These are phyloP conservation scores for Solanum verrucosum DNA, from an alignment of 257 asterid species.

Conservation along the genomic window DNA sequence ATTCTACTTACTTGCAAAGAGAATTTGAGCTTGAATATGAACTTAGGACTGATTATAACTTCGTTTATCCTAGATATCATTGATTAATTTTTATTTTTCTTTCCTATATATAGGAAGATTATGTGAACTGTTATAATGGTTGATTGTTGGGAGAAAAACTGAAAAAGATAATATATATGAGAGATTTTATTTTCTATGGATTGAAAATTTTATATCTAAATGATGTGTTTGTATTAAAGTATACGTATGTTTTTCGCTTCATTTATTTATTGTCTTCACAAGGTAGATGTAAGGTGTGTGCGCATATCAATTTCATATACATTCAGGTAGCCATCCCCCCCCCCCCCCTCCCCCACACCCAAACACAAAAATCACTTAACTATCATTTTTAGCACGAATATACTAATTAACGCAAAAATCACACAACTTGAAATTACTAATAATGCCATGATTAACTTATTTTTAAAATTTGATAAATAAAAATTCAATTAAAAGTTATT, in stretches of 20 bases:
- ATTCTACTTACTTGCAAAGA: background rate
- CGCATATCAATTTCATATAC: too few relatives aligned
- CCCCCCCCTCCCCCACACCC: too few relatives aligned
- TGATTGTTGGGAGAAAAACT: background rate
- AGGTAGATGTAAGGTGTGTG: background rate
- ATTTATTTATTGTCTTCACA: background rate
- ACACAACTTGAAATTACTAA: too few relatives aligned
- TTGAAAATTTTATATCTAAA: background rate
- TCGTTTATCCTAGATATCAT: background rate
- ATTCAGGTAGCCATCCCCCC: too few relatives aligned
- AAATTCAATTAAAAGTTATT: too few relatives aligned
- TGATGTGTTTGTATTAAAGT: background rate
- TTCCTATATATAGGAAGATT: background rate
- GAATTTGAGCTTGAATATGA: background rate
- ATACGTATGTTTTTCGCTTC: background rate
- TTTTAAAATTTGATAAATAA: too few relatives aligned
- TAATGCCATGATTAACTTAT: too few relatives aligned
- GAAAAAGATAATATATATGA: background rate
- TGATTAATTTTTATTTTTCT: background rate
- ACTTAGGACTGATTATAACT: background rate
- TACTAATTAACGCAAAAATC: too few relatives aligned
- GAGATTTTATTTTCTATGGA: background rate
- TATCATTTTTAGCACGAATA: too few relatives aligned
- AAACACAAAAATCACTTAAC: too few relatives aligned
- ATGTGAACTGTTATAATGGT: background rate